These are phyloP conservation scores for Botrytis cinerea DNA, from an alignment of 2,329 filamentous ascomycete species.

Conservation along the genomic window DNA sequence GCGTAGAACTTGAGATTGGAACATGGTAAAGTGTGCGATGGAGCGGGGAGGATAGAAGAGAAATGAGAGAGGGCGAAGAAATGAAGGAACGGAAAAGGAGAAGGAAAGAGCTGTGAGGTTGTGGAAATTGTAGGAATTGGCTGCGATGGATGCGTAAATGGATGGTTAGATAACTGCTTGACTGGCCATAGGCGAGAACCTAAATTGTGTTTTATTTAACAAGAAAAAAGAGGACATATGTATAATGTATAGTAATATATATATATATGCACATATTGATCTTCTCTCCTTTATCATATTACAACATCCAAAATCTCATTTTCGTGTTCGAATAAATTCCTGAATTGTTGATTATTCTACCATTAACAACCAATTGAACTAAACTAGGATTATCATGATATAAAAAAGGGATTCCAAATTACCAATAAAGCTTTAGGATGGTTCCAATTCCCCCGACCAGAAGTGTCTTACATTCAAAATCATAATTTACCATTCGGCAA, in stretches of 20 bases:
- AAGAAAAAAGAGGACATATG: background rate
- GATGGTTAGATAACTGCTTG: too few relatives aligned
- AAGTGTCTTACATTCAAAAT: slow-evolving; percentile 7
- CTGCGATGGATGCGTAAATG: background rate
- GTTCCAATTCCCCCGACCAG: background rate
- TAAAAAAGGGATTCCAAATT: background rate
- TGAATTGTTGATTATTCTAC: background rate
- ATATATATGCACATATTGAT: background rate
- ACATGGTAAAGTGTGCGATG: background rate
- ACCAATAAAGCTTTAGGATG: background rate
- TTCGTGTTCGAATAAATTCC: background rate
- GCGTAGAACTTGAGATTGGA: slow-evolving; percentile 27
- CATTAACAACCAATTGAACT: background rate
- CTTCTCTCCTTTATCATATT: background rate
- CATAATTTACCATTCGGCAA: background rate
- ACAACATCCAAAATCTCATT: background rate
- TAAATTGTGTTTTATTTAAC: background rate
- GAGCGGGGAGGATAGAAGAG: background rate
- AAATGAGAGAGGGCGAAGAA: too few relatives aligned
- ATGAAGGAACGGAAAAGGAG: background rate
- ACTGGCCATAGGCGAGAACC: background rate
- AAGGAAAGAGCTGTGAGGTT: background rate
- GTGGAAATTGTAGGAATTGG: background rate
- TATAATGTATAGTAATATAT: background rate
- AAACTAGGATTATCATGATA: background rate